These are phyloP conservation scores for Candida argentea DNA, from an alignment of 805 yeast genomes.

Conservation along the genomic window DNA sequence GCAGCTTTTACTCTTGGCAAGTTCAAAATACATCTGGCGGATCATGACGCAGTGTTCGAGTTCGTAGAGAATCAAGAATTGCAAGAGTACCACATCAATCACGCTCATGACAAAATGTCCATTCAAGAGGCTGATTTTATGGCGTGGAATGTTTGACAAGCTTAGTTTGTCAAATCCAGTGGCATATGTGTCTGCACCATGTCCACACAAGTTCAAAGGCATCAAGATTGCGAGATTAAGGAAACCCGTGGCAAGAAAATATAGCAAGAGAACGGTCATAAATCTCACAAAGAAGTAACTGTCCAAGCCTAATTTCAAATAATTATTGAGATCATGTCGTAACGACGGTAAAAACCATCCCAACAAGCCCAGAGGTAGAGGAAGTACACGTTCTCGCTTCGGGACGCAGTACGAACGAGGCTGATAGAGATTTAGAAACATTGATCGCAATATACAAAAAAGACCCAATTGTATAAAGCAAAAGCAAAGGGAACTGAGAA, in stretches of 20 bases:
- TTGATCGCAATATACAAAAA: slow-evolving; percentile 26
- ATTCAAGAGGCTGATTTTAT: slow-evolving; percentile 39
- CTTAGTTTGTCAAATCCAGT: slow-evolving; percentile 60
- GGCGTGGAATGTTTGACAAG: slow-evolving; percentile 54
- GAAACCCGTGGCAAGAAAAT: slow-evolving; percentile 43
- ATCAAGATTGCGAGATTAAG: slow-evolving; percentile 49
- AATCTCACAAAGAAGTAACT: slow-evolving; percentile 65
- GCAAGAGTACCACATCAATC: slow-evolving; percentile 45
- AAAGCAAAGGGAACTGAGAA: slow-evolving; percentile 42
- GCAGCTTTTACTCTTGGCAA: slow-evolving; percentile 14
- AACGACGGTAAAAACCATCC: slow-evolving; percentile 46
- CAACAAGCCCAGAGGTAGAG: slow-evolving; percentile 33
- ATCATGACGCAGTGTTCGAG: slow-evolving; percentile 40
- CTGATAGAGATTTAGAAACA: slow-evolving; percentile 37
- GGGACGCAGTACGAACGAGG: slow-evolving; percentile 41
- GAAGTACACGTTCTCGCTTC: slow-evolving; percentile 23
- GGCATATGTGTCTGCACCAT: slow-evolving; percentile 15
- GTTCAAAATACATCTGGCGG: slow-evolving; percentile 31
- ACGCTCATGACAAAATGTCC: slow-evolving; percentile 57
- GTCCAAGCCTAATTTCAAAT: slow-evolving; percentile 53
- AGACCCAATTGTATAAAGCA: slow-evolving; percentile 42
- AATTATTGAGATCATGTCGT: slow-evolving; percentile 29
- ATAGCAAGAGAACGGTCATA: slow-evolving; percentile 37
- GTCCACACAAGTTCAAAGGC: slow-evolving; percentile 50
- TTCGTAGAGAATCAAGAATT: slow-evolving; percentile 47